These are phyloP conservation scores for Sanguinoderma infundibulare DNA, from an alignment of 1,284 basidiomycete species.

Conservation along the genomic window DNA sequence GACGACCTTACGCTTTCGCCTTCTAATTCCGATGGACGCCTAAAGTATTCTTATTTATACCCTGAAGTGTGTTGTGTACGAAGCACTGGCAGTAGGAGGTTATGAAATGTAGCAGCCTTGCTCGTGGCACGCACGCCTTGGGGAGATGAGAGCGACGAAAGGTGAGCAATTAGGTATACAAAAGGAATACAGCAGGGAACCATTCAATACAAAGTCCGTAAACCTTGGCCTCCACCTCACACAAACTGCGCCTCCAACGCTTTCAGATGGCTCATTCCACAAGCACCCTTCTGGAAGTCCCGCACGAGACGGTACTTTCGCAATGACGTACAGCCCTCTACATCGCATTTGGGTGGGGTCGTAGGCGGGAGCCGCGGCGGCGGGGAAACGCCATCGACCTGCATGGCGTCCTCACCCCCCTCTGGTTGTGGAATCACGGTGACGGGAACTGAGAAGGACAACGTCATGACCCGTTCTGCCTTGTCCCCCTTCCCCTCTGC, in stretches of 20 bases:
- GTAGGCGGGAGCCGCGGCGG: slow-evolving; percentile 4
- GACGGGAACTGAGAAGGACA: slow-evolving; percentile 60
- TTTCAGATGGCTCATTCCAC: slow-evolving; percentile 60
- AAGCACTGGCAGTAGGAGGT: not conserved
- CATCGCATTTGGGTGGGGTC: slow-evolving; percentile 41
- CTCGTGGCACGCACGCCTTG: not conserved
- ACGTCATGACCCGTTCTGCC: slow-evolving; percentile 35
- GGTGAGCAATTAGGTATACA: not conserved
- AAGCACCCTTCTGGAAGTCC: slow-evolving; percentile 55
- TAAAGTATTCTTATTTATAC: slow-evolving; percentile 14
- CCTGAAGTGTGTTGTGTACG: not conserved
- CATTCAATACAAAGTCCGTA: not conserved
- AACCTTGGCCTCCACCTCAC: not conserved
- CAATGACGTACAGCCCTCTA: slow-evolving; percentile 47
- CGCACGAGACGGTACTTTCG: slow-evolving; percentile 58
- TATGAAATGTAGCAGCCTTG: not conserved
- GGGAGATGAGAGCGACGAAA: not conserved
- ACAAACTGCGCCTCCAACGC: slow-evolving; percentile 43
- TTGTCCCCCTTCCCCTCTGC: slow-evolving; percentile 13
- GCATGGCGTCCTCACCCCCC: slow-evolving; percentile 21
- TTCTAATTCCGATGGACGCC: not conserved
- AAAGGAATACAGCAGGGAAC: not conserved
- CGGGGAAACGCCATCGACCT: slow-evolving; percentile 29
- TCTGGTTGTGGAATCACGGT: slow-evolving; percentile 36
- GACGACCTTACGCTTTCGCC: not conserved